phyloP scores from a whole-genome alignment of 2,329 filamentous ascomycete genomes.

The Cryphonectria radicalis region DNA sequence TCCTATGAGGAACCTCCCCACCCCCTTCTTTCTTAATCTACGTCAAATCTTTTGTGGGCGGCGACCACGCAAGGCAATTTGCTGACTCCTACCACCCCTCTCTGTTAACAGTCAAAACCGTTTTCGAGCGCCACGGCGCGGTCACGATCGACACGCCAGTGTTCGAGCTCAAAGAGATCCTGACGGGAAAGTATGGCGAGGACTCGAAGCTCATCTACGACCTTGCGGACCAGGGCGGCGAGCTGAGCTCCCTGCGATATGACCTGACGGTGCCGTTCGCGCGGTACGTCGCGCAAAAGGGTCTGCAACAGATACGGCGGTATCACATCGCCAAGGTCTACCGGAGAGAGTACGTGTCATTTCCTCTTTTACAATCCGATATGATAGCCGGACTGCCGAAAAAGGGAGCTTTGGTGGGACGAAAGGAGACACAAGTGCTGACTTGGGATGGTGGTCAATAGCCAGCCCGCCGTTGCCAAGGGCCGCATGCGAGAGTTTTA shows the following conservation, averaged over 20 bases:
- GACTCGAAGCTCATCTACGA: constrained; percentile 93
- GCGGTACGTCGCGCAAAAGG: constrained; percentile 87
- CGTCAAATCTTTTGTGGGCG: neutral
- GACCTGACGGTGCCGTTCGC: constrained; percentile 90
- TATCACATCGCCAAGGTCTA: constrained; percentile 94
- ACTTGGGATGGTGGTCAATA: neutral
- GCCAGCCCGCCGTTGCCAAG: constrained; percentile 76
- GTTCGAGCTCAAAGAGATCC: constrained; percentile 85
- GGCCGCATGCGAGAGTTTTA: constrained; percentile 96
- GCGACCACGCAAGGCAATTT: neutral
- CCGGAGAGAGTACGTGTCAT: constrained; percentile 59
- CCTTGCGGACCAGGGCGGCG: constrained; percentile 83
- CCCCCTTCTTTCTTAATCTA: neutral
- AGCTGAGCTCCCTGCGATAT: constrained; percentile 81
- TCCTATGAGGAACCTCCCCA: no score
- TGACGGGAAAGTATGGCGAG: constrained; percentile 89
- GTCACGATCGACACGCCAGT: constrained; percentile 81
- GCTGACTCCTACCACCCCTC: constrained; percentile 51
- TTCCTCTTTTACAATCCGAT: constrained; percentile 55
- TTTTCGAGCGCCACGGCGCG: constrained; percentile 84
- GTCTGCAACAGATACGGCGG: constrained; percentile 83
- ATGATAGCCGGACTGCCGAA: constrained; percentile 48
- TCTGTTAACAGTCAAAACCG: constrained; percentile 61
- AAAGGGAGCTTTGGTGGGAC: constrained; percentile 50
- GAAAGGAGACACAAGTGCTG: constrained; percentile 61